These are phyloP conservation scores for Candida tammaniensis DNA, from an alignment of 805 yeast species.

Conservation along the genomic window DNA sequence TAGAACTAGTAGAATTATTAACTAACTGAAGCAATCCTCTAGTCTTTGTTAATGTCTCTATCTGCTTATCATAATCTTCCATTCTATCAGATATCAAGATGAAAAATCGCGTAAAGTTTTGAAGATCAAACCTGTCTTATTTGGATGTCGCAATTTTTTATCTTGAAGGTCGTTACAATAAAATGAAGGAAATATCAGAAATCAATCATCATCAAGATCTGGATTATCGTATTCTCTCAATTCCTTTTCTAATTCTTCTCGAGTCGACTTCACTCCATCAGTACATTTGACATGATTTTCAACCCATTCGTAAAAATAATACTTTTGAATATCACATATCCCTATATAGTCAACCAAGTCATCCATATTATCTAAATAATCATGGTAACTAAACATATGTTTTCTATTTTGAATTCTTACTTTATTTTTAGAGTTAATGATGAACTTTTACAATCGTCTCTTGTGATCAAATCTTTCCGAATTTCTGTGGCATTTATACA, in stretches of 20 bases:
- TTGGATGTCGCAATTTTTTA: no score
- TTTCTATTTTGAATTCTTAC: neutral
- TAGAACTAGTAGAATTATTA: slow-evolving; percentile 12
- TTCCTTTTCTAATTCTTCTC: no score
- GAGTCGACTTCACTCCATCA: no score
- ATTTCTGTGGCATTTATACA: neutral
- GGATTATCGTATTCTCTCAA: no score
- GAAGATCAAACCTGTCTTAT: no score
- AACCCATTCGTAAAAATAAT: neutral
- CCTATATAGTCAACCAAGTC: neutral
- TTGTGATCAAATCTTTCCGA: neutral
- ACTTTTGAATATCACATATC: neutral
- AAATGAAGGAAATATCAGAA: no score
- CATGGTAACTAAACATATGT: neutral
- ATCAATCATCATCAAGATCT: no score
- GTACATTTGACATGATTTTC: no score
- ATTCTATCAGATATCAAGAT: no score
- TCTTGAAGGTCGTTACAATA: no score
- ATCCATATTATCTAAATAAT: neutral
- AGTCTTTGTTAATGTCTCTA: slow-evolving; percentile 11
- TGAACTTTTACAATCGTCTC: no score
- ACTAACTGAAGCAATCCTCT: slow-evolving; percentile 13
- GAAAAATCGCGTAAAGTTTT: no score
- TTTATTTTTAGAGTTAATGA: neutral
- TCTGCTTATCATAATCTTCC: slow-evolving; percentile 9